phyloP scores from a whole-genome alignment of 768 basidiomycete genomes.

The Bullera alba region DNA sequence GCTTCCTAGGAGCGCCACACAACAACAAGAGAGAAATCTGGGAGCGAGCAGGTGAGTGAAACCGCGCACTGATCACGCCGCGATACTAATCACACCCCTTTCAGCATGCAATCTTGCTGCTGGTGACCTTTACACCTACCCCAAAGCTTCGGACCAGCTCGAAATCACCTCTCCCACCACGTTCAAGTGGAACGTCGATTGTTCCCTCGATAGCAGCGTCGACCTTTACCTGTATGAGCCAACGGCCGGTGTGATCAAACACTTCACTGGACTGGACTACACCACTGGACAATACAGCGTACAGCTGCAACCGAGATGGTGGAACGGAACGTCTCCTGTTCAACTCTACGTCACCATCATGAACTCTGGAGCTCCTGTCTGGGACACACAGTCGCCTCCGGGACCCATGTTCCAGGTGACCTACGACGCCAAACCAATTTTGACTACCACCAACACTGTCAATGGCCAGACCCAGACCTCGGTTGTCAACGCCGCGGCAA shows the following conservation, averaged over 20 bases:
- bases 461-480: constrained; percentile 27
- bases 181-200: constrained; percentile 46
- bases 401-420: constrained; percentile 44
- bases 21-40: neutral
- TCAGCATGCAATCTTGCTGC: constrained; percentile 36
- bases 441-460: constrained; percentile 31
- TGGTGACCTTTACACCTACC: constrained; percentile 44
- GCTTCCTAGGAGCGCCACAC: neutral
- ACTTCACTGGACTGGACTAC: constrained; percentile 34
- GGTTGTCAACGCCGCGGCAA: constrained; percentile 32
- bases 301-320: constrained; percentile 45
- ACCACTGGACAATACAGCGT: constrained; percentile 31
- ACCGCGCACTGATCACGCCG: neutral
- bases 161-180: constrained; percentile 39
- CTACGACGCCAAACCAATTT: constrained; percentile 30
- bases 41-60: neutral
- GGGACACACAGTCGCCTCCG: constrained; percentile 29
- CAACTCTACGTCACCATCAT: constrained; percentile 43
- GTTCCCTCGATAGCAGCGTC: constrained; percentile 34
- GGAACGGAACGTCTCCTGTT: constrained; percentile 43
- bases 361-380: constrained; percentile 27
- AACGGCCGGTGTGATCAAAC: constrained; percentile 37
- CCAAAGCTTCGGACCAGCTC: constrained; percentile 29
- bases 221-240: constrained; percentile 46
- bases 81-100: constrained; percentile 3